A percentile compares a stretch with the other conserved stretches of the same genome.
Conservation (phyloP, 1,284 basidiomycete genomes). For the Ganoderma sinense region DNA sequence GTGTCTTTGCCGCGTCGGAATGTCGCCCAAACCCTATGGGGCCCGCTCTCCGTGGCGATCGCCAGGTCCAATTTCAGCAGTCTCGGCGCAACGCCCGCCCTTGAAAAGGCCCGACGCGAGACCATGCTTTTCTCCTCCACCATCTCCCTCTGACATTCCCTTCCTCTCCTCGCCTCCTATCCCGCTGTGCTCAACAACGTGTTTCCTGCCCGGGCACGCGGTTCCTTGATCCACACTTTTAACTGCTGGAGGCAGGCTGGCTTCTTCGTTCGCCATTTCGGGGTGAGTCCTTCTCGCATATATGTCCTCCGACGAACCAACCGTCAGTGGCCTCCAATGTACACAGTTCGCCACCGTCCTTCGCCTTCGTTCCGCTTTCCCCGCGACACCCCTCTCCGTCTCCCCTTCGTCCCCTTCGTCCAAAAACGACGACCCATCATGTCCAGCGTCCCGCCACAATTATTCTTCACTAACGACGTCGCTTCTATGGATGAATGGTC, state of each 20-base stretch:
- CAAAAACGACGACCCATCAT: conserved; percentile 33
- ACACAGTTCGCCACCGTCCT: conserved; percentile 30
- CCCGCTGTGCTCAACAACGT: conserved; percentile 34
- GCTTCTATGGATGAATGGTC: conserved; percentile 84
- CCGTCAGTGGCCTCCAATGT: conserved; percentile 28
- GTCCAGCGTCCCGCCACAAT: conserved; percentile 51
- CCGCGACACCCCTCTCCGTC: conserved; percentile 26
- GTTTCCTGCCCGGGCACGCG: conserved; percentile 33
- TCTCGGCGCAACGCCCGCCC: conserved; percentile 48
- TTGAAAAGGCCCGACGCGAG: conserved; percentile 45
- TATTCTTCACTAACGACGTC: conserved; percentile 80
- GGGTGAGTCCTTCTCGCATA: conserved; percentile 35
- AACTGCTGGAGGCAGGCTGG: conserved; percentile 41
- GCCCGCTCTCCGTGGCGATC: conserved; percentile 55
- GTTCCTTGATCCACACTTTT: conserved; percentile 39
- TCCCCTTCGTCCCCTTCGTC: conserved; percentile 7
- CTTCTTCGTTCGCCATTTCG: conserved; percentile 32
- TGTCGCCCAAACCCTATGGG: conserved; percentile 47
- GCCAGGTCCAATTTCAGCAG: conserved; percentile 52
- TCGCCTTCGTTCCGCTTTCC: conserved; percentile 27
- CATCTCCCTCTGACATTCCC: conserved; percentile 35
- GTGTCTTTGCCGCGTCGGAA: conserved; percentile 56
- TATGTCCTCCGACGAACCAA: conserved; percentile 30
- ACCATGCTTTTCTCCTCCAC: conserved; percentile 42
- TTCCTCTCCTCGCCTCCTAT: conserved; percentile 28